Base-by-base conservation (phyloP, 2,329 filamentous ascomycete genomes). In the Cordyceps fumosorosea region DNA sequence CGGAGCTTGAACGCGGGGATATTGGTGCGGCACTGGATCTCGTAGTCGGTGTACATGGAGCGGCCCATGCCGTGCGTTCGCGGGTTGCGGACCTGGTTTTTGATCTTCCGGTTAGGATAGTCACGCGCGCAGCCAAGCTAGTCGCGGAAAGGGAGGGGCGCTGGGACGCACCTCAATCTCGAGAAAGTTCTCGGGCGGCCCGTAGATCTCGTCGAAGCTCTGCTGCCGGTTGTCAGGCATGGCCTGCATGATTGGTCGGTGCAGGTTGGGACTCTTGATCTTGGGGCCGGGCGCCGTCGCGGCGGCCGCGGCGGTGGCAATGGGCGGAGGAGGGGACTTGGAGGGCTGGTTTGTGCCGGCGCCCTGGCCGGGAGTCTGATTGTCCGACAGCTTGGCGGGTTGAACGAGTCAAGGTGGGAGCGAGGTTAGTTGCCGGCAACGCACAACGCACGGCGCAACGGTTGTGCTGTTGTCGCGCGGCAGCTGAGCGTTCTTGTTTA, bases 121-220 rank as follows among this genome's bases (percentile, higher is more conserved):
- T 18, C 42, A 20, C 42, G 42, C 42, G 16, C 42, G n/a, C n/a
- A 5, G 42, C 42, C 2, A 2, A 44, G 40, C 40, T 16, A 44
- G 44, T 8, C 10, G 10, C n/a, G 44, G 18, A 18, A 18, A 18
- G 42, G 16, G 18, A 7, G 18, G 20, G 44, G n/a, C 14, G 18
- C 14, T 2, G 20, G 16, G 11, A 42, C 78, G 63, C 75, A 95
- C 93, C 83, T 99, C 95, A 66, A 99, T 96, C 81, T 99, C 95
- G 60, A 99, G 85, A 74, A 98, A 97, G 81, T 99, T 99, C 82
- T 99, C 95, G 6, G 95, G 95, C 54, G 93, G 91, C 16, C 93
- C 95, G 77, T 99, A 99, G 75, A 98, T 96, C 83, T 99, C 95
- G 78, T 99, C 95, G 74, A 97, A 98, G 73, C 89, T 95, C 81